Percentiles rank a stretch among this genome's conserved stretches.
phyloP scores from a whole-genome alignment of 139 green algal genomes.

The Coelastrella sp. region DNA sequence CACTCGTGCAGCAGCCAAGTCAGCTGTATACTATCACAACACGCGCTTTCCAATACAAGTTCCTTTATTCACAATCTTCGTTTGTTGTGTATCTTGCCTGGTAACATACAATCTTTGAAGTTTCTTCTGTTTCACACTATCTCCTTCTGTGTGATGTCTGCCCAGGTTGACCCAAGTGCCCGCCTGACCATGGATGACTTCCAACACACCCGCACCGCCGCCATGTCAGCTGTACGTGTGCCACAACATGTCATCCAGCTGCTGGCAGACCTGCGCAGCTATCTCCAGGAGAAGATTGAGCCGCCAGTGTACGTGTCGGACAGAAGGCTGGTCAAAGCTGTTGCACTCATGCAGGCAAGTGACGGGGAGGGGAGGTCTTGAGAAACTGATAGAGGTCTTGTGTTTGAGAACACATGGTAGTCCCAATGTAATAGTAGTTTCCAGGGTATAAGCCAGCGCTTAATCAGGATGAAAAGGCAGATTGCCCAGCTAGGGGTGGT shows the following conservation, averaged over 20 bases:
- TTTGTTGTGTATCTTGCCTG: too few relatives aligned
- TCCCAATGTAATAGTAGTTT: too few relatives aligned
- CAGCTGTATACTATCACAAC: slow-evolving; percentile 72
- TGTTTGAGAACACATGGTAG: too few relatives aligned
- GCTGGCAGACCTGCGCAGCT: slow-evolving; percentile 81
- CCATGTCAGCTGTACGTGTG: slow-evolving; percentile 72
- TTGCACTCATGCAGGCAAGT: slow-evolving; percentile 86
- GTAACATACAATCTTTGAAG: too few relatives aligned
- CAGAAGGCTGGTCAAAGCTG: slow-evolving; percentile 91
- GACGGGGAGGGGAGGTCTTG: too few relatives aligned
- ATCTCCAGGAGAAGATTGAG: slow-evolving; percentile 91
- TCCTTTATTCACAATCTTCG: too few relatives aligned
- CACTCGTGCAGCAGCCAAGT: slow-evolving; percentile 67
- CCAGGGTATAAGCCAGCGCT: too few relatives aligned
- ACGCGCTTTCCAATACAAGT: slow-evolving; percentile 48
- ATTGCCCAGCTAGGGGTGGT: too few relatives aligned
- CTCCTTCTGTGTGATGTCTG: too few relatives aligned
- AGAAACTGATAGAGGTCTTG: too few relatives aligned
- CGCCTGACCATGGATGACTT: slow-evolving; percentile 74
- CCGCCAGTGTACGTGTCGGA: slow-evolving; percentile 93
- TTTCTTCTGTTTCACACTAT: too few relatives aligned
- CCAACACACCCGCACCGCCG: slow-evolving; percentile 60
- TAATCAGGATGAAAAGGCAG: too few relatives aligned
- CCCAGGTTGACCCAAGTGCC: slow-evolving; percentile 36
- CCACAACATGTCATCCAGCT: slow-evolving; percentile 82